A percentile compares a stretch with the other conserved stretches of the same genome.
Conservation (phyloP, 225 moss, liverwort and hornwort genomes). For the Sphagnum tenellum region DNA sequence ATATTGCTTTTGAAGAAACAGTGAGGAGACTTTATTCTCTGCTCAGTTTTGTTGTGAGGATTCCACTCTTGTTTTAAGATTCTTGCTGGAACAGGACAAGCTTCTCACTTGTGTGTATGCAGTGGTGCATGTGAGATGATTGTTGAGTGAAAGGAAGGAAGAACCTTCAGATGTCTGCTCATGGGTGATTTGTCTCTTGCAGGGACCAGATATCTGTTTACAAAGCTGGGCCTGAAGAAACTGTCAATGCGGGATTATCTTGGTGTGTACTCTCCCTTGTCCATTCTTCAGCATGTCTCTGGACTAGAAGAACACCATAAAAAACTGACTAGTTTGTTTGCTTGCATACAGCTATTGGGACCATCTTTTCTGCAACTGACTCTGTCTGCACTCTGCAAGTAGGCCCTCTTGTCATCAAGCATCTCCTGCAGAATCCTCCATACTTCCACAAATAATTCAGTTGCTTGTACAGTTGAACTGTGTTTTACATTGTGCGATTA, state of each 20-base stretch:
- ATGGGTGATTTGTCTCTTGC: constrained; percentile 1
- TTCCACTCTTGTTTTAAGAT: no score
- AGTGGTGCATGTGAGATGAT: no score
- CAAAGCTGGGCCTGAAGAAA: constrained; percentile 52
- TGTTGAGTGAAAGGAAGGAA: no score
- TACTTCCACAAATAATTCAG: no score
- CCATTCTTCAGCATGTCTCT: background rate
- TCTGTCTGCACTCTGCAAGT: constrained; percentile 92
- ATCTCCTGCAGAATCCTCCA: background rate
- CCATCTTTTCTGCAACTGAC: constrained; percentile 88
- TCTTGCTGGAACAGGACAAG: no score
- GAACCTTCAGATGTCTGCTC: no score
- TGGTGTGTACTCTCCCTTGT: constrained; percentile 16
- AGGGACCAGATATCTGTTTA: constrained; percentile 46
- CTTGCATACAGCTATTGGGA: constrained; percentile 46
- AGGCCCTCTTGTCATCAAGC: background rate
- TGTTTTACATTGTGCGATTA: no score
- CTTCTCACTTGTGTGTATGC: no score
- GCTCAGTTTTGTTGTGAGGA: no score
- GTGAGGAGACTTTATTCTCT: no score
- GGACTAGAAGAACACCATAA: background rate
- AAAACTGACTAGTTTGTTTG: constrained; percentile 1
- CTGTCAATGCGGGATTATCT: constrained; percentile 72
- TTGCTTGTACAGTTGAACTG: no score
- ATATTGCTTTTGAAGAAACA: no score